Evolutionary conservation across 495 filamentous ascomycete genomes (phyloP), one percentile per base, ranked within the genome.

Genomic region (Hypomontagnella monticulosa): DNA sequence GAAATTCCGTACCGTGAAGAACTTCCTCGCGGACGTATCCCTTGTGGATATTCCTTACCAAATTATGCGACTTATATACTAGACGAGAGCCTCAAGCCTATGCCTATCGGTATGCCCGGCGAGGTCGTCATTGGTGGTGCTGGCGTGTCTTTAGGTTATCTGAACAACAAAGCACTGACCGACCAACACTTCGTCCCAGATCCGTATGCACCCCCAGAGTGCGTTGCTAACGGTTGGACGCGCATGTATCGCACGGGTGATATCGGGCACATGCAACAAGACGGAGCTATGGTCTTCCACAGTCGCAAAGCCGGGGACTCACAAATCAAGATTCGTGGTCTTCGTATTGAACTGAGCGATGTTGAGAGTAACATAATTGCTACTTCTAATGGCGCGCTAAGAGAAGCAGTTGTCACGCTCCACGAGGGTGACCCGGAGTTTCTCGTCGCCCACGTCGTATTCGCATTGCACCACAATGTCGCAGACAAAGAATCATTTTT

Each of bases 341-440:
- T 84, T 5, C 81, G 84, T 0, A 78, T 86, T 8, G 83, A 88
- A 4, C 56, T 87, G 0, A 49, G 73, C 11, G 85, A 87, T 10
- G 72, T 87, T 4, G 83, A 84, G 61, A 16, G 12, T 1, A 57
- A 61, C 7, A 70, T 84, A 0, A 1, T 83, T 2, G 8, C 54
- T 1, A 46, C 65, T 0, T 59, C 75, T 1, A 49, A 68, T 0
- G 76, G 75, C 1, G 30, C 16, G 0, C 9, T 84, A 0, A 20
- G 3, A 1, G 70, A 78, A 23, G 81, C 63, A 0, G 71, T 78
- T 3, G 82, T 81, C 0, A 48, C 73, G 1, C 14, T 74, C 4
- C 66, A 73, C 12, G 0, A 37, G 0, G 10, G 14, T 11, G 6
- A 63, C 8, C 36, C 65, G 2, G 40, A 69, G 3, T 74, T 73